Base-by-base conservation (phyloP, 2,329 filamentous ascomycete species). In the Trichophyton verrucosum region DNA sequence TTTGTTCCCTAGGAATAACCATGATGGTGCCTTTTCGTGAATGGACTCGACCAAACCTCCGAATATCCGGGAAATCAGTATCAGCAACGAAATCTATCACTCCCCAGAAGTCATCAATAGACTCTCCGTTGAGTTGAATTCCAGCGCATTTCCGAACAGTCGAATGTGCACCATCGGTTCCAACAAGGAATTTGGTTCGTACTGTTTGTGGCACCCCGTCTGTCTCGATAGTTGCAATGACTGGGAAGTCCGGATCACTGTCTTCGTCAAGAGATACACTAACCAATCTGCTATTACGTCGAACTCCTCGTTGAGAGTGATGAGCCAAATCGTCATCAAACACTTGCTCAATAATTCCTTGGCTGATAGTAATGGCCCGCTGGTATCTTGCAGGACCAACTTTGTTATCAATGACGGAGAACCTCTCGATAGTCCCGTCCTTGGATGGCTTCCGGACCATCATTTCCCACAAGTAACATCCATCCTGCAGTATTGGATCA, bases 21-120 rank as follows among this genome's bases (percentile, higher is more conserved):
- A 91, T 88, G 68, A 91, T 85, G 17, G 86, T 89, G 1, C 88
- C 87, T 61, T 86, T 78, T 53, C 83, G 79, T 2, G 86, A 89
- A 70, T 90, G 87, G 62, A 91, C 88, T 0, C 86, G 88, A 67
- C 85, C 88, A 77, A 88, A 86, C 80, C 87, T 86, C 78, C 88
- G 86, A 67, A 91, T 88, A 69, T 92, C 87, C 0, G 87, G 87
- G 65, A 90, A 90, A 67, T 89, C 80, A 0, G 86, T 89, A 68
- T 82, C 78, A 22, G 88, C 83, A 1, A 89, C 84, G 38, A 86
- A 81, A 67, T 90, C 87, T 76, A 89, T 87, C 17, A 89, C 87
- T 49, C 86, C 86, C 86, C 87, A 90, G 27, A 89, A 84, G 68
- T 88, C 79, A 53, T 85, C 80, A 60, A 86, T 85, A 15, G 85